phyloP scores from a whole-genome alignment of 441 rosid species.

The Eugenia klotzschiana region DNA sequence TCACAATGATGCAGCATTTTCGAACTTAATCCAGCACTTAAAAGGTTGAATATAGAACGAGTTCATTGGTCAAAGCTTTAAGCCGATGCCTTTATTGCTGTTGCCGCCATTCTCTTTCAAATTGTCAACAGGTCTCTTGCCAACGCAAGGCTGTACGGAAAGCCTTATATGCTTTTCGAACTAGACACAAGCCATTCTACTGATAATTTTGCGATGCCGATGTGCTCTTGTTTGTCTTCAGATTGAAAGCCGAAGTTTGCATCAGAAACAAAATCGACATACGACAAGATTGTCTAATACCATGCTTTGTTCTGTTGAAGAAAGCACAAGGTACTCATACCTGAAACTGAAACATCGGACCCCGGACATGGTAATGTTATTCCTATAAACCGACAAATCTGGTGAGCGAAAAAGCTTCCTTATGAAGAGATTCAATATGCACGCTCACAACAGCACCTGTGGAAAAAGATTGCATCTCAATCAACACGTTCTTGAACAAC shows the following conservation, averaged over 20 bases:
- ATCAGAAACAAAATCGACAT: neutral
- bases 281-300: neutral
- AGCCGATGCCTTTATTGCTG: neutral
- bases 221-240: neutral
- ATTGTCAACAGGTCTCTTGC: neutral
- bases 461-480: neutral
- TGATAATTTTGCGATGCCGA: neutral
- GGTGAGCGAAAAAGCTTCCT: neutral
- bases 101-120: neutral
- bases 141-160: neutral
- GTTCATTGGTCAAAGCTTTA: neutral
- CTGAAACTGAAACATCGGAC: neutral
- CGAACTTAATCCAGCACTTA: neutral
- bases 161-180: neutral
- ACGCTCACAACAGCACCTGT: neutral
- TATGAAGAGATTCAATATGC: neutral
- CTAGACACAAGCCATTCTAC: too few relatives aligned
- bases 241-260: neutral
- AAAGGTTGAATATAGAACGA: neutral
- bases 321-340: neutral
- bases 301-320: neutral
- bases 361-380: neutral
- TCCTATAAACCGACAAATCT: neutral
- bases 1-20: neutral
- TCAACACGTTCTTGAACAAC: neutral